Evolutionary conservation across 2,329 filamentous ascomycete species (phyloP), one percentile per base, ranked within the genome.

Genomic region (Aspergillus viridinutans): DNA sequence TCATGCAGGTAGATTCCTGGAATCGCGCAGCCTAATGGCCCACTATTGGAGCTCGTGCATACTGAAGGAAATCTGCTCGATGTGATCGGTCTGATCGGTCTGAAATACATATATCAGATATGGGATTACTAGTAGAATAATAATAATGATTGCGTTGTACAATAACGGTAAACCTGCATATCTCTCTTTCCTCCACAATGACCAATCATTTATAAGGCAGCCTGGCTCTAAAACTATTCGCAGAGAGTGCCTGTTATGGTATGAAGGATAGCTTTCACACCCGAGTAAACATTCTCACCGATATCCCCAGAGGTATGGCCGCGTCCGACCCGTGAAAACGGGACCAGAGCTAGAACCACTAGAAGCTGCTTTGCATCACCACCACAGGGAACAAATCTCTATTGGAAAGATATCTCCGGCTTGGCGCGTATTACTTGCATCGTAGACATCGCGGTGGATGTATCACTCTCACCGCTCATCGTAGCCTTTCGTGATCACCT

Each of bases 1-100:
- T 57, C 32, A 52, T 57, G 52, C 26, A 32, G 23, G 12, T 53
- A 52, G 42, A 40, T 55, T 57, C 52, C 58, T 52, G 55, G 55
- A 57, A 55, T 42, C 52, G 21, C 50, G 32, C 45, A 38, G 52
- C 38, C 29, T 23, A 35, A 47, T 14, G 32, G 32, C 32, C 14
- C 32, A 35, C 32, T 35, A 35, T 35, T 38, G 32, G 14, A 17
- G 32, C 14, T 38, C 32, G 32, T 38, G 32, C 32, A 17, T 38
- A 38, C 32, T 17, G 3, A 7, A 17, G 5, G 14, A 38, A 38
- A 38, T 38, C 32, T 17, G 14, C 14, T 38, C 32, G 32, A 17
- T 17, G 6, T 38, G 32, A n/a, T 38, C 14, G 14, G 14, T 17
- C 32, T 38, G 14, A 38, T 17, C 14, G 14, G 14, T 17, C 32